Evolutionary conservation across 768 basidiomycete species (phyloP), one percentile per base, ranked within the genome.

Genomic region (Pulveroboletus sp.): DNA sequence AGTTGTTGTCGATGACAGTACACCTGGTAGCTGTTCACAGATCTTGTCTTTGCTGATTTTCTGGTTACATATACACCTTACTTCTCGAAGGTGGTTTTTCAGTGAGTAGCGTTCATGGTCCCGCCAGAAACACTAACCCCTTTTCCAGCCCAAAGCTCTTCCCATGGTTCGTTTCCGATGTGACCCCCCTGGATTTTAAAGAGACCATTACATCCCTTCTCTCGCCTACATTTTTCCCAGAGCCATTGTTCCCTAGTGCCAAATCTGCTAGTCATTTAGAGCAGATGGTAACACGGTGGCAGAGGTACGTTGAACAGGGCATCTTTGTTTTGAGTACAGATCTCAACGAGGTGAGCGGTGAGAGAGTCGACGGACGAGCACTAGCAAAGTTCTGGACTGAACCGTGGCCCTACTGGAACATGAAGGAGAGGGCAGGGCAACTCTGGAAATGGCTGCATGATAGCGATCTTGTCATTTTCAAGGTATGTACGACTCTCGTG

Each of bases 81-180:
- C 63, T 80, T 93, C 43, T 77, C 78, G 11, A 77, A 80, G 57
- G 88, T 94, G 26, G 82, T 91, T 48, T 96, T 97, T 70, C 95
- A 99, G 93, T 95, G 44, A 51, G 82, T 76, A 37, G 14, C n/a
- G 27, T 9, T 28, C 8, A 8, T 2, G 8, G 11, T 15, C 2
- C 8, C 33, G 8, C 45, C 10, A 41, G 46, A 46, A 46, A 13
- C 14, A 11, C 47, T 69, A 8, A 65, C 41, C 18, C 35, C 38
- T 40, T 17, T 10, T 48, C 15, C 47, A 95, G 93, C 70, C 90
- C 93, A 0, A 97, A 99, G 67, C 73, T 88, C 8, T 87, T 97
- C 45, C 94, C 94, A 0, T 99, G 95, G 93, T 99, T 98, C 64
- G 94, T 97, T 40, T 93, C 89, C 10, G 92, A 96, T 65, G 93